Conservation (phyloP, 352 stramenopile genomes). For the Phytopythium sindhum region DNA sequence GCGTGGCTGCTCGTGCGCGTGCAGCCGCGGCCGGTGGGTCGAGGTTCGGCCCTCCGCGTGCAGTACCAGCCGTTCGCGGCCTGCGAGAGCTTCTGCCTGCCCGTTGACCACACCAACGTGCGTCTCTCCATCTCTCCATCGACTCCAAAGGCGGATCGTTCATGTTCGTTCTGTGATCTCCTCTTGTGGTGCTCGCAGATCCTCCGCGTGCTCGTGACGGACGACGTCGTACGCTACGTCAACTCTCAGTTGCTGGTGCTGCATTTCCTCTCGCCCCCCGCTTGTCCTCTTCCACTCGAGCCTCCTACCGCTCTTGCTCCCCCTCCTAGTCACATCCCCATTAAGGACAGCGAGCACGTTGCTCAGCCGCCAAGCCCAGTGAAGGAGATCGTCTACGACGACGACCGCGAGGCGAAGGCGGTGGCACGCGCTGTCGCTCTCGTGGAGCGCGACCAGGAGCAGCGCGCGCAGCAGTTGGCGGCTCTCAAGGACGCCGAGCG, state of each 20-base stretch:
- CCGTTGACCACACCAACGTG: constrained; percentile 55
- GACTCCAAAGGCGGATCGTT: not conserved
- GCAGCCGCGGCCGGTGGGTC: constrained; percentile 16
- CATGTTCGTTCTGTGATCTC: not conserved
- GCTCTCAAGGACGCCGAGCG: constrained; percentile 23
- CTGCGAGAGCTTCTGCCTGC: constrained; percentile 51
- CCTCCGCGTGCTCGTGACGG: constrained; percentile 50
- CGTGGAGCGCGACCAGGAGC: constrained; percentile 20
- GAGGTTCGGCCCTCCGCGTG: constrained; percentile 21
- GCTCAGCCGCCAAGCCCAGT: not conserved
- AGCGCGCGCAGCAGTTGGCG: constrained; percentile 21
- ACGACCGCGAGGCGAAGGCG: constrained; percentile 3
- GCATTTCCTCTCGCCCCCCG: constrained; percentile 25
- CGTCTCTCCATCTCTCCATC: not conserved
- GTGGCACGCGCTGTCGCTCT: not conserved
- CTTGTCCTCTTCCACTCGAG: not conserved
- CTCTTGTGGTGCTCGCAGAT: constrained; percentile 16
- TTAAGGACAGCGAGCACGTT: not conserved
- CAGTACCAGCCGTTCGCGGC: constrained; percentile 51
- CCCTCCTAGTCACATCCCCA: not conserved
- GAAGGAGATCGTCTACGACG: constrained; percentile 6
- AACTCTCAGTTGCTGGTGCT: constrained; percentile 38
- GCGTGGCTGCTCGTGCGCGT: constrained; percentile 48
- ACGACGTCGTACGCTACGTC: constrained; percentile 42
- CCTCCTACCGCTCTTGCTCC: not conserved